phyloP scores from a whole-genome alignment of 2,329 filamentous ascomycete species.

The Ceratocystiopsis minuta region DNA sequence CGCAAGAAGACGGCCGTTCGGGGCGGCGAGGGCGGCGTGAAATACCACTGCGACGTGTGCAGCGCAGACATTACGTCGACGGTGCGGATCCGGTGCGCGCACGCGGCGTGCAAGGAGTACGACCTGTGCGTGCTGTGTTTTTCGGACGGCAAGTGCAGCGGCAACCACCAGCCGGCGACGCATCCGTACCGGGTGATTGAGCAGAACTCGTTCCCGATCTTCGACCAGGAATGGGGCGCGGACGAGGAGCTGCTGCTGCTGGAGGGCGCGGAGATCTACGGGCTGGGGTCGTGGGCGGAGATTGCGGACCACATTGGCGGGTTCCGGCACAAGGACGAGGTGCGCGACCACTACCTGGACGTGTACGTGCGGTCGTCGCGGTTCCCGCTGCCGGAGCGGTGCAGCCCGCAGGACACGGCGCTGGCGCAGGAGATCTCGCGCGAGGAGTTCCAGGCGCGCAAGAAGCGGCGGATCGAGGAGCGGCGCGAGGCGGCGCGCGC shows the following conservation, averaged over 20 bases:
- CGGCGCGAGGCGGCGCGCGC: conserved; percentile 75
- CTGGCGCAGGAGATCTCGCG: conserved; percentile 67
- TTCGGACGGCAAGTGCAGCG: conserved; percentile 59
- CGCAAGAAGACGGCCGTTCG: conserved; percentile 82
- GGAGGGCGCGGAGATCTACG: conserved; percentile 91
- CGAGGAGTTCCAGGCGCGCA: conserved; percentile 81
- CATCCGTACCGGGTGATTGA: conserved; percentile 91
- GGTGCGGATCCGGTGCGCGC: conserved; percentile 85
- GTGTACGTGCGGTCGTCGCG: conserved; percentile 69
- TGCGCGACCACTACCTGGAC: conserved; percentile 79
- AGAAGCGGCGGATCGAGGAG: conserved; percentile 86
- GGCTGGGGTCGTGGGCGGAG: conserved; percentile 90
- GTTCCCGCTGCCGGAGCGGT: conserved; percentile 76
- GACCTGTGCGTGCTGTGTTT: conserved; percentile 96
- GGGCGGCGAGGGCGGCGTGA: conserved; percentile 73
- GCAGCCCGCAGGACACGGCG: conserved; percentile 63
- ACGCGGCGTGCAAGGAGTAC: conserved; percentile 72
- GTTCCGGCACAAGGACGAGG: conserved; percentile 85
- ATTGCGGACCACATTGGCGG: conserved; percentile 97
- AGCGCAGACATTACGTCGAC: conserved; percentile 94
- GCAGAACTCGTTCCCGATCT: conserved; percentile 96
- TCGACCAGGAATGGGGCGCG: conserved; percentile 85
- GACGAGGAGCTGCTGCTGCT: conserved; percentile 89
- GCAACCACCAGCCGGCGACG: conserved; percentile 68
- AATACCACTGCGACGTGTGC: conserved; percentile 95